Base-by-base conservation (phyloP, 108 stramenopile genomes). In the Cyclotella kingstonii region DNA sequence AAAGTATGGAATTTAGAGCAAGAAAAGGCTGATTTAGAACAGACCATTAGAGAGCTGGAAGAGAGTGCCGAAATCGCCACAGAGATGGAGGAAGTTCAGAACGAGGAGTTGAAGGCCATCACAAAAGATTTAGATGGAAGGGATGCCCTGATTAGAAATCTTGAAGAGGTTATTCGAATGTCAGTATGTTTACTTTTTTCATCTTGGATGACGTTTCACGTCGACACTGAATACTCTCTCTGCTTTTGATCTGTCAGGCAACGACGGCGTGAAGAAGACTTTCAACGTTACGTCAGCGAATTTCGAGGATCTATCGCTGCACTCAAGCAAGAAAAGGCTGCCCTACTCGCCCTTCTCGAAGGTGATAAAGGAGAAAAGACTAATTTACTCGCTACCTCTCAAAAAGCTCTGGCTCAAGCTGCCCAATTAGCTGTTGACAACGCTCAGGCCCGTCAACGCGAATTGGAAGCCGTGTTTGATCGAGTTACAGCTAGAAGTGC, bases 11-110 rank as follows among this genome's bases (percentile, higher is more conserved):
- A 54, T 22, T 54, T 94, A 43, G 92, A 94, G 60, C 89, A 94
- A 29, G 76, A 76, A 26, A 73, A 83, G 18, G 67, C 81, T 31
- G 46, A 70, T 39, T 68, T 83, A 39, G 66, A 81, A 35, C 47
- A 79, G 29, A 77, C 76, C 17, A 77, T 90, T 30, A 68, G 82
- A 7, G 92, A 94, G 50, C 41, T 90, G 78, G 92, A 94, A 62
- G 92, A 94, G 54, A 84, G 77, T 66, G 87, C 87, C n/a, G 92
- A 94, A 39, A 73, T 94, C 41, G 84, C 85, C 8, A 87, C 87
- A 0, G 92, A 94, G 76, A 89, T 94, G 87, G 92, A 94, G 75
- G 92, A 94, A 81, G 89, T 90, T 4, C 89, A 90, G 61, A 70
- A 78, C 0, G 92, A 94, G 36, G 92, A 94, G 59, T 55, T 85